Base-by-base conservation (phyloP, 371 early-diverging fungal species). In the Apophysomyces variabilis region DNA sequence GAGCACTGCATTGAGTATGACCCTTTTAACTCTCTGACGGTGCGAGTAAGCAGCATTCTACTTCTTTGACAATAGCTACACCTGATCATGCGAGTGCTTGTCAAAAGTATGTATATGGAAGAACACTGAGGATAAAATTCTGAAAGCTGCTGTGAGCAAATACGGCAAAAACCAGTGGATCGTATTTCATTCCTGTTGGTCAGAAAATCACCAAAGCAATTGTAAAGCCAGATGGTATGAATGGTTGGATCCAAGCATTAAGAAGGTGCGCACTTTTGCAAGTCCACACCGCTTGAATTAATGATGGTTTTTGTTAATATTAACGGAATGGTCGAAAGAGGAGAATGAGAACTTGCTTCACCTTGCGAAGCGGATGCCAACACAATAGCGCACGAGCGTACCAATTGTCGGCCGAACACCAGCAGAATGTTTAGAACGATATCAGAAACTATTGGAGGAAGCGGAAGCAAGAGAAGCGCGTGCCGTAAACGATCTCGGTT, bases 191-290 rank as follows among this genome's bases (percentile, higher is more conserved):
- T 98, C 4, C 86, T 99, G 43, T 83, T 99, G 14, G 95, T 93
- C 16, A 79, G 98, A 67, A 98, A 97, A 71, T 93, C 96, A 36
- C 96, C 97, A 37, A 97, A 96, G 76, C 98, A 99, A 78, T n/a
- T 98, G 98, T 82, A 99, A 99, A 85, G 97, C 98, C 4, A 87
- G 99, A 73, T 99, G 99, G 99, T 96, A 89, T 76, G 99, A 99
- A 84, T 99, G 98, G 98, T 85, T 99, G 39, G 98, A 98, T 83
- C 98, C 98, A 14, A 90, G 94, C 61, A 98, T 99, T 80, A 97
- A 96, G 75, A 98, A 98, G 85, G 88, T 90, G 83, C 38, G 35
- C 38, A 16, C 2, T 41, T 9, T 13, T 13, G 18, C 50, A 21
- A 32, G 5, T n/a, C 44, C 39, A 8, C 46, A 46, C 13, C 12